Conservation (phyloP, 2,329 filamentous ascomycete species). For the Ceratocystis destructans region DNA sequence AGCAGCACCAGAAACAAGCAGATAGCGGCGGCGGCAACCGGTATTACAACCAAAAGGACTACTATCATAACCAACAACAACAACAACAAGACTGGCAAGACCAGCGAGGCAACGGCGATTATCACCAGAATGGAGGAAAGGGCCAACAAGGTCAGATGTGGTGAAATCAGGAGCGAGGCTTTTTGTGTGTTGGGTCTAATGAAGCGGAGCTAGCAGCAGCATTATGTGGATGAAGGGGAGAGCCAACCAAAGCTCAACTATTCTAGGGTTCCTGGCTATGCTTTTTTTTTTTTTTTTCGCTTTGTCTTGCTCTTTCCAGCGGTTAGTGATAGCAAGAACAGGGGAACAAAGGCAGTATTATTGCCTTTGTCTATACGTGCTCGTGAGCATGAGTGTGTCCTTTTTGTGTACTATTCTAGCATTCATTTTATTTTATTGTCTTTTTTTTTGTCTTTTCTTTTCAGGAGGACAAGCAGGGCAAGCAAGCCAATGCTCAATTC, state of each 20-base stretch:
- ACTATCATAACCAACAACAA: constrained; percentile 8
- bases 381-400: background rate
- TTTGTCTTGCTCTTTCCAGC: background rate
- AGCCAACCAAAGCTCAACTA: too few relatives aligned
- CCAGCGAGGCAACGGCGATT: constrained; percentile 3
- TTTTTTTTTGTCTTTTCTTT: too few relatives aligned
- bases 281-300: too few relatives aligned
- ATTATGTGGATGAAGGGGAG: too few relatives aligned
- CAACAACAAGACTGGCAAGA: background rate
- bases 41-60: constrained; percentile 13
- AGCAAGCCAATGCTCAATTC: background rate
- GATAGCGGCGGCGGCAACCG: background rate
- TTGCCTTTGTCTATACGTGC: constrained; percentile 1
- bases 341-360: background rate
- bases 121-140: background rate
- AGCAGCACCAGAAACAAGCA: constrained; percentile 2
- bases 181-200: background rate
- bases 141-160: constrained; percentile 17
- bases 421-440: background rate
- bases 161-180: background rate
- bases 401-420: constrained; percentile 5
- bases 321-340: background rate
- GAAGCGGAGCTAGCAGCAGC: too few relatives aligned
- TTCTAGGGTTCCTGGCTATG: too few relatives aligned
- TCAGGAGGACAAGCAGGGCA: too few relatives aligned